Percentiles rank a stretch among this genome's conserved stretches.
phyloP scores from a whole-genome alignment of 2,329 filamentous ascomycete species.

The Cercospora zeina region DNA sequence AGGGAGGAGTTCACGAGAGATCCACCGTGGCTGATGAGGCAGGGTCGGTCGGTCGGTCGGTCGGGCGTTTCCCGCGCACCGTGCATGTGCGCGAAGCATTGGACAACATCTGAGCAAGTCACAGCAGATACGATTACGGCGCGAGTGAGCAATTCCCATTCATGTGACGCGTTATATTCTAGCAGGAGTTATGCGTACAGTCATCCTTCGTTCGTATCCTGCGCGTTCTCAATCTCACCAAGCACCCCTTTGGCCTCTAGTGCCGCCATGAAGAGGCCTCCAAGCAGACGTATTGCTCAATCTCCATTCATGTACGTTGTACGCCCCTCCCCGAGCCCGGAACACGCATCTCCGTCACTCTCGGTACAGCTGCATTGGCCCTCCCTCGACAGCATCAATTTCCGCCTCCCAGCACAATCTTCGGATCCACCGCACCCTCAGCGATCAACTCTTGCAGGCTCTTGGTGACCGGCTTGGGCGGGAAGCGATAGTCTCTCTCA shows the following conservation, averaged over 20 bases:
- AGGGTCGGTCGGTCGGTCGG: constrained; percentile 1
- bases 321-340: not conserved
- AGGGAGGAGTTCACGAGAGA: constrained; percentile 11
- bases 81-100: constrained; percentile 10
- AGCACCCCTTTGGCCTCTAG: not conserved
- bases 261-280: not conserved
- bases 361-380: not conserved
- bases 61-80: not conserved
- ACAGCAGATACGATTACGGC: not conserved
- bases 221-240: not conserved
- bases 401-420: constrained; percentile 20
- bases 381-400: not conserved
- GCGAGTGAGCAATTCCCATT: not conserved
- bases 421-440: constrained; percentile 21
- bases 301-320: not conserved
- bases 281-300: too few relatives aligned
- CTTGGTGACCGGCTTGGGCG: constrained; percentile 17
- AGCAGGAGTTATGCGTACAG: constrained; percentile 1
- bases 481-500: constrained; percentile 23
- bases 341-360: not conserved
- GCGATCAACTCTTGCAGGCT: constrained; percentile 18
- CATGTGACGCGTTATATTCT: constrained; percentile 1
- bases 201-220: not conserved
- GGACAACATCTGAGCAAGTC: constrained; percentile 1
- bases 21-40: constrained; percentile 3